phyloP scores from a whole-genome alignment of 148 eudicot species.

The Diospyros kaki region DNA sequence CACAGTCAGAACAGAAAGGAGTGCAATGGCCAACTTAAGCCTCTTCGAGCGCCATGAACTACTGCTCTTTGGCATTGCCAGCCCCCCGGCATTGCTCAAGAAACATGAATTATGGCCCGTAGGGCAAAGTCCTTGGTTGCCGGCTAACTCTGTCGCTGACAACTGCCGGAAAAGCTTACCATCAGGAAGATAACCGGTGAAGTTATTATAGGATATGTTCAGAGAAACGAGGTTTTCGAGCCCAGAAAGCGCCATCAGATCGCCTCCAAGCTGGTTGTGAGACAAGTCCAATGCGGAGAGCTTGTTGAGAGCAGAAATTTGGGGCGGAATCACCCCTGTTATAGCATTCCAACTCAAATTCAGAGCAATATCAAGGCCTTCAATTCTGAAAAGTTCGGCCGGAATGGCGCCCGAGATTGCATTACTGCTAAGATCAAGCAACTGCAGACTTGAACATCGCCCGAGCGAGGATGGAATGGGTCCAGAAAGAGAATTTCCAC shows the following conservation, averaged over 20 bases:
- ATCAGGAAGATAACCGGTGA: slow-evolving; percentile 72
- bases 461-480: slow-evolving; percentile 59
- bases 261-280: slow-evolving; percentile 60
- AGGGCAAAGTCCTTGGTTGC: slow-evolving; percentile 63
- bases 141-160: slow-evolving; percentile 53
- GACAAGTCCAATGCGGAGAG: slow-evolving; percentile 73
- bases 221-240: slow-evolving; percentile 72
- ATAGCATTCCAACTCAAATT: slow-evolving; percentile 73
- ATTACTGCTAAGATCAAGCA: slow-evolving; percentile 76
- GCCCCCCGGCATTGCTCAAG: slow-evolving; percentile 18
- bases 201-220: slow-evolving; percentile 75
- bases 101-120: slow-evolving; percentile 55
- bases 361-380: slow-evolving; percentile 64
- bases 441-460: slow-evolving; percentile 56
- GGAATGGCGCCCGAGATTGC: slow-evolving; percentile 54
- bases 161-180: slow-evolving; percentile 75
- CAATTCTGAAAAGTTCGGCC: slow-evolving; percentile 44
- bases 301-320: slow-evolving; percentile 63
- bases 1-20: slow-evolving; percentile 37
- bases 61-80: slow-evolving; percentile 15
- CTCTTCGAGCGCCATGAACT: slow-evolving; percentile 24
- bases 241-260: slow-evolving; percentile 52
- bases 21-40: slow-evolving; percentile 50
- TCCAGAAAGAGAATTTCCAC: slow-evolving; percentile 56
- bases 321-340: slow-evolving; percentile 54